These are phyloP conservation scores for Trichoderma hamatum DNA, from an alignment of 2,329 filamentous ascomycete genomes.

Conservation along the genomic window DNA sequence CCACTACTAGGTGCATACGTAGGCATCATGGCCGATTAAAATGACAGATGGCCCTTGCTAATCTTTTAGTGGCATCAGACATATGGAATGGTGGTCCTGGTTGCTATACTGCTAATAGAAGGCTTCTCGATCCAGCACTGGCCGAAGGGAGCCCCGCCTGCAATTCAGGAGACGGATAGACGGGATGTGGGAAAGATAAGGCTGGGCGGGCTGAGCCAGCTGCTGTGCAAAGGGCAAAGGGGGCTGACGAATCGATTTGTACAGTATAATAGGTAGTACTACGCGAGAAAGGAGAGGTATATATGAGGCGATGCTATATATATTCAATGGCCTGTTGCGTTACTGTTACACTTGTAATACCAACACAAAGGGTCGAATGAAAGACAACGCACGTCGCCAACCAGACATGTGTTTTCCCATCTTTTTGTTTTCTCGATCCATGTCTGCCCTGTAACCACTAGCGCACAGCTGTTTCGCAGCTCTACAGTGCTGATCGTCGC, in stretches of 20 bases:
- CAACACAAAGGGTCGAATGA: not conserved
- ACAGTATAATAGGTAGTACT: not conserved
- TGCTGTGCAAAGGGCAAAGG: slow-evolving; percentile 17
- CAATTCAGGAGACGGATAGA: slow-evolving; percentile 4
- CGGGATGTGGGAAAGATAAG: slow-evolving; percentile 3
- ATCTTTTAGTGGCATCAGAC: not conserved
- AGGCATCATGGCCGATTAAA: not conserved
- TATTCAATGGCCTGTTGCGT: not conserved
- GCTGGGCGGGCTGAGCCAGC: not conserved
- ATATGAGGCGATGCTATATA: not conserved
- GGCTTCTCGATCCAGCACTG: slow-evolving; percentile 9
- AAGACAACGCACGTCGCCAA: not conserved
- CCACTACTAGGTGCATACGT: not conserved
- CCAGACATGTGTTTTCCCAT: not conserved
- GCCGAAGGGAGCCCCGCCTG: slow-evolving; percentile 1
- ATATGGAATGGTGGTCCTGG: not conserved
- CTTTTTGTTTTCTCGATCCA: not conserved
- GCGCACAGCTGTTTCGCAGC: slow-evolving; percentile 19
- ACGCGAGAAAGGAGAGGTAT: not conserved
- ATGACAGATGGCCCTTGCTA: not conserved
- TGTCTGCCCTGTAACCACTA: slow-evolving; percentile 15
- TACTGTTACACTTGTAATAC: not conserved
- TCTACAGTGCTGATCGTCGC: slow-evolving; percentile 11
- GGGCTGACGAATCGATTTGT: not conserved
- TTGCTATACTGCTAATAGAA: not conserved